phyloP scores from a whole-genome alignment of 2,329 filamentous ascomycete genomes.

The Geosmithia morbida region DNA sequence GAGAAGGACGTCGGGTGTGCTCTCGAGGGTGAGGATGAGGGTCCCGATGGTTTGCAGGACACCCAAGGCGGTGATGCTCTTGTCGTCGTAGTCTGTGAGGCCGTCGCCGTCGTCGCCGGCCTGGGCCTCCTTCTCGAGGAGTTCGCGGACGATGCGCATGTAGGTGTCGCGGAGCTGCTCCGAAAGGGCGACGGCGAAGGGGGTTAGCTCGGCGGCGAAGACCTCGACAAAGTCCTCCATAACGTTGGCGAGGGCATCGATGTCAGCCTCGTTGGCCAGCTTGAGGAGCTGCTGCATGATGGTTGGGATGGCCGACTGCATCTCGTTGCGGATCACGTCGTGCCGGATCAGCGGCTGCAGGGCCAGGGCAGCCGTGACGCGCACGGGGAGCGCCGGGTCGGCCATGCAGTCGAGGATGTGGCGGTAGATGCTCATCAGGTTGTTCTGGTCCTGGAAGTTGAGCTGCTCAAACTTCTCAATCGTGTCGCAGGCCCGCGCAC shows the following conservation, averaged over 20 bases:
- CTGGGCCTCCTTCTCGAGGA: conserved; percentile 76
- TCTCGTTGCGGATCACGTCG: conserved; percentile 82
- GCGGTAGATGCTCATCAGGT: conserved; percentile 89
- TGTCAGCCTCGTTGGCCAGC: conserved; percentile 93
- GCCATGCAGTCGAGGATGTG: conserved; percentile 97
- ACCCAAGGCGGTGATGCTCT: conserved; percentile 93
- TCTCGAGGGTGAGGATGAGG: conserved; percentile 89
- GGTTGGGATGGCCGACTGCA: conserved; percentile 96
- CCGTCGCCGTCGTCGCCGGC: conserved; percentile 61
- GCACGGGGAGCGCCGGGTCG: conserved; percentile 80
- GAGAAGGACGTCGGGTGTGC: conserved; percentile 85
- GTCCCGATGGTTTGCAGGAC: conserved; percentile 97
- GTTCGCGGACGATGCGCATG: conserved; percentile 78
- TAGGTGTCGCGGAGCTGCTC: conserved; percentile 96
- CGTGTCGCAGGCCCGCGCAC: conserved; percentile 89
- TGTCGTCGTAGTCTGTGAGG: conserved; percentile 93
- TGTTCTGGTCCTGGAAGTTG: conserved; percentile 92
- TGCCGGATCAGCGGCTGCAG: conserved; percentile 92
- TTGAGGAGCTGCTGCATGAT: conserved; percentile 99
- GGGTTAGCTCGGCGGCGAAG: conserved; percentile 91
- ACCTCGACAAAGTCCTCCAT: conserved; percentile 99
- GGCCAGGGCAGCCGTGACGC: conserved; percentile 85
- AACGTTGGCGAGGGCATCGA: conserved; percentile 91
- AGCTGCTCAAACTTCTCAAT: conserved; percentile 96
- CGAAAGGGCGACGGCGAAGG: conserved; percentile 89